These are phyloP conservation scores for Teunomyces barrocoloradensis DNA, from an alignment of 805 yeast species.

Conservation along the genomic window DNA sequence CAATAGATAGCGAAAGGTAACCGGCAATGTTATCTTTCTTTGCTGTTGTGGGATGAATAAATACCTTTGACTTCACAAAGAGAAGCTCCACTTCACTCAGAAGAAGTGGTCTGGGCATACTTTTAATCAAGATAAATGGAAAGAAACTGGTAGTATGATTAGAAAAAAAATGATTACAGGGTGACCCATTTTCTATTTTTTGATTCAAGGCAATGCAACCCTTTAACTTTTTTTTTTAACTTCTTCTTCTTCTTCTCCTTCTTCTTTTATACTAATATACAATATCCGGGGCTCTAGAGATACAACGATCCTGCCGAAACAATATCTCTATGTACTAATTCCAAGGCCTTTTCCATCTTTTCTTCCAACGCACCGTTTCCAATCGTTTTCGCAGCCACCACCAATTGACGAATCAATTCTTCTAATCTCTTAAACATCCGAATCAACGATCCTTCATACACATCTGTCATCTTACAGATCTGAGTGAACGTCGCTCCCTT, in stretches of 20 bases:
- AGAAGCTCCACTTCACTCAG: slow-evolving; percentile 45
- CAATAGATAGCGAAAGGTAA: slow-evolving; percentile 61
- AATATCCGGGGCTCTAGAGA: slow-evolving; percentile 29
- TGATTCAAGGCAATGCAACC: not conserved
- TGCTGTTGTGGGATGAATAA: slow-evolving; percentile 75
- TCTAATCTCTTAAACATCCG: slow-evolving; percentile 93
- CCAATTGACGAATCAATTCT: slow-evolving; percentile 87
- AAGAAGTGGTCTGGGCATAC: slow-evolving; percentile 5
- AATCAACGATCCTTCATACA: slow-evolving; percentile 93
- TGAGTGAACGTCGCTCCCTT: slow-evolving; percentile 94
- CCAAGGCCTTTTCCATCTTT: slow-evolving; percentile 84
- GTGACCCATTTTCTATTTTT: not conserved
- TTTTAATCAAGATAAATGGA: not conserved
- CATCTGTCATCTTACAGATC: slow-evolving; percentile 98
- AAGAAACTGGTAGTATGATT: not conserved
- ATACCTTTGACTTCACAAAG: slow-evolving; percentile 67
- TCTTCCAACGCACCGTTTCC: slow-evolving; percentile 84
- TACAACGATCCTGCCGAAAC: slow-evolving; percentile 96
- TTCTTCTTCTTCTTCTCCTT: no score
- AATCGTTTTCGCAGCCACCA: slow-evolving; percentile 87
- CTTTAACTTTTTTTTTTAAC: not conserved
- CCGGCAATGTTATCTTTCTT: slow-evolving; percentile 81
- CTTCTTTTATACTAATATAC: not conserved
- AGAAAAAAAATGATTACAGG: not conserved
- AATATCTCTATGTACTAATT: slow-evolving; percentile 88